Evolutionary conservation across 1,284 basidiomycete species (phyloP).

Genomic region (Takashimella koratensis): DNA sequence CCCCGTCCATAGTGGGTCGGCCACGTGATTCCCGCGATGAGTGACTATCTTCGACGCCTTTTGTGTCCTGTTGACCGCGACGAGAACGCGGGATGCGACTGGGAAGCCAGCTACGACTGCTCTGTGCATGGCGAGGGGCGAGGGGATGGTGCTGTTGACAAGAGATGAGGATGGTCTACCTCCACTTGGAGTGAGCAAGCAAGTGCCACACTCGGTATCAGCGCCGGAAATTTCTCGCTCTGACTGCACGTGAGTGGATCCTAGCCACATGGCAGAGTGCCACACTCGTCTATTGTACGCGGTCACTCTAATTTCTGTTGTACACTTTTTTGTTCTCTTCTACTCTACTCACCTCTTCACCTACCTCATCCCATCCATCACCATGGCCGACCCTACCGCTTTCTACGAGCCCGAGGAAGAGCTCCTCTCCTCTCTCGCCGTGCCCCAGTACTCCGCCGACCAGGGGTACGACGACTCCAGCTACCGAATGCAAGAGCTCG

Average conservation of each 20-base stretch:
- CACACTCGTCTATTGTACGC: background rate
- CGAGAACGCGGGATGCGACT: no score
- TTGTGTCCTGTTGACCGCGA: no score
- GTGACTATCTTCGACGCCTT: no score
- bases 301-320: no score
- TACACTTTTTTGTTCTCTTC: background rate
- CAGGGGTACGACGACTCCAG: constrained; percentile 36
- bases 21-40: no score
- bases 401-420: constrained; percentile 49
- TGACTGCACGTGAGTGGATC: no score
- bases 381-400: constrained; percentile 46
- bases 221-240: background rate
- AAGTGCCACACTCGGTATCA: background rate
- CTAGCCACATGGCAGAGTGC: background rate
- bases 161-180: no score
- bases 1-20: no score
- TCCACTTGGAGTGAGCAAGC: no score
- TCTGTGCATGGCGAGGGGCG: background rate
- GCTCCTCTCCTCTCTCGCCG: constrained; percentile 43
- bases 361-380: constrained; percentile 4
- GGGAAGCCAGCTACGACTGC: background rate
- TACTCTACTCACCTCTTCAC: background rate
- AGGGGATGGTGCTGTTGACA: background rate
- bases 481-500: constrained; percentile 40
- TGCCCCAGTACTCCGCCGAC: constrained; percentile 28